These are phyloP conservation scores for Schoenoplectus triqueter DNA, from an alignment of 202 grass and related monocot genomes.

Conservation along the genomic window DNA sequence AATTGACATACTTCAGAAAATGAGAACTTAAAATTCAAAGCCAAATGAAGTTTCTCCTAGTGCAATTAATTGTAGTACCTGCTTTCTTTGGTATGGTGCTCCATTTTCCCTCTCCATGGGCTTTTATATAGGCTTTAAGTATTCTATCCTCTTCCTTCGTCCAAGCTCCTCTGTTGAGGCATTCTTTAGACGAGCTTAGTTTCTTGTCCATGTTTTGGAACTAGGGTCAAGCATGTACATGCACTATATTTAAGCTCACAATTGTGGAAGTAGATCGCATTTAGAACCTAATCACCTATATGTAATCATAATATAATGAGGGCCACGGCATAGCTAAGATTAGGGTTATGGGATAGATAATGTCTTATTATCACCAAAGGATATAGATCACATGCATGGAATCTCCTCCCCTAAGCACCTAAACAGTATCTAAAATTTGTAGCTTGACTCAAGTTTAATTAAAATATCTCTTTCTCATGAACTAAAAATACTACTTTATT, in stretches of 20 bases:
- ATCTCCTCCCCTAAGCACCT: conserved; percentile 16
- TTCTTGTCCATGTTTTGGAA: conserved; percentile 33
- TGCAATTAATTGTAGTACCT: conserved; percentile 21
- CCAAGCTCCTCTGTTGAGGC: conserved; percentile 38
- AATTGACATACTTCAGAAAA: neutral
- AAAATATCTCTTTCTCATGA: conserved; percentile 10
- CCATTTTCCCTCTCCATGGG: conserved; percentile 37
- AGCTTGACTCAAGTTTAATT: conserved; percentile 21
- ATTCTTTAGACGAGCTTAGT: conserved; percentile 15
- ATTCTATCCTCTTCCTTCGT: conserved; percentile 39
- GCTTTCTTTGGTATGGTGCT: conserved; percentile 40
- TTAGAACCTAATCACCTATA: neutral
- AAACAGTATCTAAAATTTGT: conserved; percentile 3
- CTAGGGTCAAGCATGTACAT: neutral
- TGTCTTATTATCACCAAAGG: neutral
- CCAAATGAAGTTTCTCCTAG: neutral
- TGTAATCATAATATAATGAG: neutral
- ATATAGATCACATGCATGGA: conserved; percentile 29
- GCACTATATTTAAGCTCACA: neutral
- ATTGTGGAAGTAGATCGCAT: neutral
- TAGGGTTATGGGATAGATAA: conserved; percentile 29
- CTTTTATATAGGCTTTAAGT: conserved; percentile 29
- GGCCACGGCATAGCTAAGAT: conserved; percentile 26
- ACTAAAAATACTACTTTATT: neutral
- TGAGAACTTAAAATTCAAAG: neutral